These are phyloP conservation scores for Arthromyces matolae DNA, from an alignment of 768 basidiomycete species.

Conservation along the genomic window DNA sequence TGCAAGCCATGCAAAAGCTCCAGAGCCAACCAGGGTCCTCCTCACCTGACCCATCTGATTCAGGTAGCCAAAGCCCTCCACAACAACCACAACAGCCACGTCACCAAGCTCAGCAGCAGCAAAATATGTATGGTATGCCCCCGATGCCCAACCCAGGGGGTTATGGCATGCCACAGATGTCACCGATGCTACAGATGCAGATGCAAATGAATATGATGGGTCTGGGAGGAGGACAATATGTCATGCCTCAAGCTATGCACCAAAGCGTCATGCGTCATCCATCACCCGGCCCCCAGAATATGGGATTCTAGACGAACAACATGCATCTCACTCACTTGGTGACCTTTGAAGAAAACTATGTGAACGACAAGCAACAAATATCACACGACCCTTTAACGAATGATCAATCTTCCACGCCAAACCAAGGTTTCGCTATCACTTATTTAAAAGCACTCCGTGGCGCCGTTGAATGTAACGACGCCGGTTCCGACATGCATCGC, in stretches of 20 bases:
- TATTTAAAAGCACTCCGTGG: too few species aligned
- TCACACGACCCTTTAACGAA: too few species aligned
- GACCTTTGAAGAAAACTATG: constrained; percentile 5
- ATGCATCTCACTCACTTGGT: background rate
- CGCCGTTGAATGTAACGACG: too few species aligned
- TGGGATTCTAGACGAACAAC: constrained; percentile 22
- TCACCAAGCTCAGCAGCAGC: constrained; percentile 37
- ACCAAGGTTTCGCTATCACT: too few species aligned
- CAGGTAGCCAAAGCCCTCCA: constrained; percentile 39
- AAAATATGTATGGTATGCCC: constrained; percentile 44
- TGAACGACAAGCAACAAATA: constrained; percentile 3
- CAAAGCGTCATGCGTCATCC: constrained; percentile 83
- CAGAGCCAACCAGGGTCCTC: constrained; percentile 35
- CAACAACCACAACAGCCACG: constrained; percentile 29
- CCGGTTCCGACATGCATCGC: too few species aligned
- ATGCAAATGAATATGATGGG: constrained; percentile 51
- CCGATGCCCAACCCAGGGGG: constrained; percentile 48
- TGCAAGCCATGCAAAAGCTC: constrained; percentile 84
- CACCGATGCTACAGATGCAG: constrained; percentile 60
- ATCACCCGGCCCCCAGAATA: constrained; percentile 29
- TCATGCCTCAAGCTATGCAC: constrained; percentile 65
- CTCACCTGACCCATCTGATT: constrained; percentile 34
- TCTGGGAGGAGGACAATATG: constrained; percentile 47
- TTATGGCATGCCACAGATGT: constrained; percentile 58
- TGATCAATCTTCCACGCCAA: too few species aligned